Conservation (phyloP, 148 eudicot species). For the Camellia sinensis region DNA sequence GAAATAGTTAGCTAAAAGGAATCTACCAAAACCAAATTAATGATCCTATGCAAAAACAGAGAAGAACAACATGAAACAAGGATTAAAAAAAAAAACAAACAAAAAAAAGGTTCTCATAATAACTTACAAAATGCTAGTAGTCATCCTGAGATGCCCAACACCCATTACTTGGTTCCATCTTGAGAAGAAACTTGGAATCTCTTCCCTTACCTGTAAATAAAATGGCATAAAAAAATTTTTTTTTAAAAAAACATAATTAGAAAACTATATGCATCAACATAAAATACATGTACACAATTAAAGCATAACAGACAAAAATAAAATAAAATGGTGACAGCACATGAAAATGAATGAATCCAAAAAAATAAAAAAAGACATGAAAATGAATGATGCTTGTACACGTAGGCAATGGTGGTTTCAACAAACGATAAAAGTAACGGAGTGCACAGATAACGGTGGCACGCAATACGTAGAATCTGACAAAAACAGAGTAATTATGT, state of each 20-base stretch:
- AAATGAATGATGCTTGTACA: too few species aligned
- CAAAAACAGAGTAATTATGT: not conserved
- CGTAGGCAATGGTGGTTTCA: too few species aligned
- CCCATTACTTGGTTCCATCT: not conserved
- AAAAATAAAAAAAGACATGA: not conserved
- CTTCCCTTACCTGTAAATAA: not conserved
- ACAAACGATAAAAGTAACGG: too few species aligned
- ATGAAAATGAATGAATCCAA: not conserved
- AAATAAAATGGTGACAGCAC: not conserved
- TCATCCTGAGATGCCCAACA: too few species aligned
- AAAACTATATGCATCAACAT: not conserved
- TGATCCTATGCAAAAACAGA: too few species aligned
- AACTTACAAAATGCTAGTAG: too few species aligned
- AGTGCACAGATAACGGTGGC: not conserved
- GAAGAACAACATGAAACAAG: too few species aligned
- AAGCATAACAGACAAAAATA: not conserved
- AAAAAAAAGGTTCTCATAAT: too few species aligned
- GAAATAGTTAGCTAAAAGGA: too few species aligned
- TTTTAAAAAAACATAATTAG: too few species aligned
- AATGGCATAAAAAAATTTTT: not conserved
- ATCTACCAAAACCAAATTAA: too few species aligned
- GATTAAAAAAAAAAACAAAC: too few species aligned
- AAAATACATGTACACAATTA: not conserved
- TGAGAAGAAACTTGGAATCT: not conserved
- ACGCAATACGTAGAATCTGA: not conserved